These are phyloP conservation scores for Fusarium napiforme DNA, from an alignment of 2,329 filamentous ascomycete species.

Conservation along the genomic window DNA sequence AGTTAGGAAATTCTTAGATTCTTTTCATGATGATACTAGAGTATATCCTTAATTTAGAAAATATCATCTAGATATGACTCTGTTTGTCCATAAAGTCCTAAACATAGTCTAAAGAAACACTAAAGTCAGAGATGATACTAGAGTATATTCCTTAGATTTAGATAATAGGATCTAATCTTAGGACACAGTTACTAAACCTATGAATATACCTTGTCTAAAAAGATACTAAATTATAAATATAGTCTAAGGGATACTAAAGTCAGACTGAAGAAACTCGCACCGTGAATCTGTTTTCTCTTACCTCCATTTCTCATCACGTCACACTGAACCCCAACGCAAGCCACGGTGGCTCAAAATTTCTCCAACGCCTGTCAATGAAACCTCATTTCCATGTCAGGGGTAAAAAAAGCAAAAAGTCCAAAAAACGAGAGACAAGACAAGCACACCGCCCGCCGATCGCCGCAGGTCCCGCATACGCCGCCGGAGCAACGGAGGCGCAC, in stretches of 20 bases:
- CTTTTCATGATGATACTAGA: background rate
- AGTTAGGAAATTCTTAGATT: constrained; percentile 2
- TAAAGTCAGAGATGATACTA: background rate
- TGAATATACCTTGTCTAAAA: too few relatives aligned
- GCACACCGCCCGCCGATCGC: constrained; percentile 26
- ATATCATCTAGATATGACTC: background rate
- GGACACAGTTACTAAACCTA: too few relatives aligned
- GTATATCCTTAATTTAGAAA: too few relatives aligned
- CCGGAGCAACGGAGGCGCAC: constrained; percentile 35
- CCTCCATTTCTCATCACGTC: background rate
- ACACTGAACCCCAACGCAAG: constrained; percentile 4
- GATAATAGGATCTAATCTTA: background rate
- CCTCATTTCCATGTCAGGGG: constrained; percentile 13
- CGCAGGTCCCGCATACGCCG: constrained; percentile 23
- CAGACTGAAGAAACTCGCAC: background rate
- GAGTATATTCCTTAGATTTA: background rate
- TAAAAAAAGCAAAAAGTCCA: constrained; percentile 8
- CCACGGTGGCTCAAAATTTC: constrained; percentile 27
- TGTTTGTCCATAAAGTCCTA: rapidly evolving
- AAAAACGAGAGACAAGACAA: background rate
- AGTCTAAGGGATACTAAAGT: background rate
- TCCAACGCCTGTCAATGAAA: constrained; percentile 7
- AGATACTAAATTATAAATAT: too few relatives aligned
- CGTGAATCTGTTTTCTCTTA: background rate
- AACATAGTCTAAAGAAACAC: background rate